A percentile compares a stretch with the other conserved stretches of the same genome.
phyloP scores from a whole-genome alignment of 1,284 basidiomycete species.

The Cutaneotrichosporon mucoides region DNA sequence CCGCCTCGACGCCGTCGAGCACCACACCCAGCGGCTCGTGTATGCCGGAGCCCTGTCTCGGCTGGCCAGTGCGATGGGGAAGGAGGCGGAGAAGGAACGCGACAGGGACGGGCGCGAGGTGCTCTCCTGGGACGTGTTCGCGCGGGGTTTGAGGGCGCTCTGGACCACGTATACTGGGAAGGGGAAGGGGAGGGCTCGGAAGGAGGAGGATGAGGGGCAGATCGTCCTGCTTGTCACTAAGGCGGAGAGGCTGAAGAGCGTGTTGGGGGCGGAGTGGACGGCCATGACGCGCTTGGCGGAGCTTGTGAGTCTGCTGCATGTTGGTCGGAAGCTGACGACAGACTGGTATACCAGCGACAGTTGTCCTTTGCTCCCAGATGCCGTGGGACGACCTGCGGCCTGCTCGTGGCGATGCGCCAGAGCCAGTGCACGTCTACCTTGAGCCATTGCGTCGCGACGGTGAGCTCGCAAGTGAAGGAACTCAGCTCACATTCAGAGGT shows the following conservation, averaged over 20 bases:
- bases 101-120: slow-evolving; percentile 43
- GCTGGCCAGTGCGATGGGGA: slow-evolving; percentile 51
- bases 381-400: slow-evolving; percentile 73
- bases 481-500: slow-evolving; percentile 44
- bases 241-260: slow-evolving; percentile 63
- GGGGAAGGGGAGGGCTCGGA: slow-evolving; percentile 14
- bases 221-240: slow-evolving; percentile 64
- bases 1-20: slow-evolving; percentile 60
- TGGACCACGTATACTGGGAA: slow-evolving; percentile 26
- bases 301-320: slow-evolving; percentile 62
- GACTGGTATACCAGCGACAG: slow-evolving; percentile 53
- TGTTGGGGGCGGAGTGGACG: slow-evolving; percentile 62
- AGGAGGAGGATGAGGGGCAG: slow-evolving; percentile 37
- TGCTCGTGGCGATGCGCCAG: slow-evolving; percentile 63
- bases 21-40: slow-evolving; percentile 62
- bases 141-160: slow-evolving; percentile 57
- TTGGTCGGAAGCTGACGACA: slow-evolving; percentile 14
- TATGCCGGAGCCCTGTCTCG: slow-evolving; percentile 64
- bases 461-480: slow-evolving; percentile 33
- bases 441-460: slow-evolving; percentile 60
- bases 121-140: slow-evolving; percentile 64
- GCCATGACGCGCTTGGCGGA: slow-evolving; percentile 69
- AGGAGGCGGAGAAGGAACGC: slow-evolving; percentile 31
- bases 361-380: slow-evolving; percentile 64
- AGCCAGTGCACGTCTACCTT: slow-evolving; percentile 70